Base-by-base conservation (phyloP, 371 early-diverging fungal species). In the Haplosporangium sp. region DNA sequence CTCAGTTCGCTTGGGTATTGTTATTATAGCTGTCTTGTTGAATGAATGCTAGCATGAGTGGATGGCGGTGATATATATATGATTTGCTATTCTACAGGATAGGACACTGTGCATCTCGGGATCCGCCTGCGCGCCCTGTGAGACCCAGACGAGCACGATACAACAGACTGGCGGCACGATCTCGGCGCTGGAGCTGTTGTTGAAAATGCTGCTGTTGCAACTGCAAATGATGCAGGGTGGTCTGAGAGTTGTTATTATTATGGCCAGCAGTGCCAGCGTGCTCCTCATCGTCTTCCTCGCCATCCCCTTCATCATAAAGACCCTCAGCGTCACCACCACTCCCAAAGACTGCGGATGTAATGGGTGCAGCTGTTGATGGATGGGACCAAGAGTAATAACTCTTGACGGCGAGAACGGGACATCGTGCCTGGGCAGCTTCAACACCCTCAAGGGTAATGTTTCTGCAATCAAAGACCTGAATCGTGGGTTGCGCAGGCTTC, bases 381-480 rank as follows among this genome's bases (percentile, higher is more conserved):
- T 79, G 59, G 5, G 68, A 45, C 79, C 73, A 79, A 6, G 79
- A 79, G 52, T 79, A 79, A 29, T 73, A 79, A 56, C 79, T 79
- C 59, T 73, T 53, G 62, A 79, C 62, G 7, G 57, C 64, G 10
- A 79, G 41, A 36, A 64, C 51, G 16, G 66, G 55, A 20, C 69
- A 70, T 0, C 62, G 67, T 1, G 59, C 55, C 29, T 69, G 72
- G 0, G 79, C 73, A 4, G 69, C 65, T 41, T 72, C 79, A 21
- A 79, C 69, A 0, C 79, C 79, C 18, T 68, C 73, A 8, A 79
- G 65, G 1, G 79, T 68, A n/a, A 79, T 73, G 55, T 73, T 79
- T 7, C 79, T 64, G 36, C 79, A 79, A 23, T 79, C 79, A 72
- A 79, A 79, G 29, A 72, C 69, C n/a, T 79, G 79, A 21, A 79